Evolutionary conservation across 805 yeast genomes (phyloP).

Genomic region (Kodamaea neixiangensis): DNA sequence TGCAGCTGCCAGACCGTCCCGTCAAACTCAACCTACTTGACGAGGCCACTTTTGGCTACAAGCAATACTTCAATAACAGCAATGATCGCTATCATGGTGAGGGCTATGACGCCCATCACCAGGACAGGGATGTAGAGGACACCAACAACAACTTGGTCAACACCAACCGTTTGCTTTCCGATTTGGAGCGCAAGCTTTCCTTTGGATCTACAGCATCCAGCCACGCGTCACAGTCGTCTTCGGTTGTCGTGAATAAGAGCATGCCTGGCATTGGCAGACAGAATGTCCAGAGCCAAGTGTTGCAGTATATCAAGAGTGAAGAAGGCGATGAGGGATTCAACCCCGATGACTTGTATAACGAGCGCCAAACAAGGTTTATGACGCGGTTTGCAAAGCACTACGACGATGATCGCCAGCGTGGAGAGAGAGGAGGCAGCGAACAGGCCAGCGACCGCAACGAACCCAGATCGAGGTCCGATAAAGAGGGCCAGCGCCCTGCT

Average conservation of each 20-base stretch:
- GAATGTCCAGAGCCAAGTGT: constrained; percentile 33
- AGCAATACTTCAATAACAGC: constrained; percentile 6
- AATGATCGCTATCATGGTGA: neutral
- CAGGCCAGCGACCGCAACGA: constrained; percentile 14
- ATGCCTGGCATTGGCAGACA: constrained; percentile 25
- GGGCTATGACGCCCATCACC: neutral
- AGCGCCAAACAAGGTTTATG: constrained; percentile 26
- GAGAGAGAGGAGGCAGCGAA: neutral
- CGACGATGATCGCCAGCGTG: constrained; percentile 27
- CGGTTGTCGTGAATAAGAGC: constrained; percentile 18
- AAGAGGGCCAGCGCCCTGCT: neutral
- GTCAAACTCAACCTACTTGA: constrained; percentile 9
- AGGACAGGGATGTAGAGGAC: neutral
- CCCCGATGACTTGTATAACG: constrained; percentile 39
- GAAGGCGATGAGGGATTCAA: constrained; percentile 10
- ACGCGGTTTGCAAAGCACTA: neutral
- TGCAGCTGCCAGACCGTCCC: constrained; percentile 5
- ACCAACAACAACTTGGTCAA: neutral
- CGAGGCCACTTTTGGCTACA: constrained; percentile 9
- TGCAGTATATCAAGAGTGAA: constrained; percentile 34
- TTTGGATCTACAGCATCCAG: constrained; percentile 29
- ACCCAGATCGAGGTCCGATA: constrained; percentile 6
- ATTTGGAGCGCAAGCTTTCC: constrained; percentile 38
- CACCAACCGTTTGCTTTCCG: constrained; percentile 30
- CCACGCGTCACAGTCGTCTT: constrained; percentile 25